phyloP scores from a whole-genome alignment of 768 basidiomycete genomes.

The Phaeotremella skinneri region DNA sequence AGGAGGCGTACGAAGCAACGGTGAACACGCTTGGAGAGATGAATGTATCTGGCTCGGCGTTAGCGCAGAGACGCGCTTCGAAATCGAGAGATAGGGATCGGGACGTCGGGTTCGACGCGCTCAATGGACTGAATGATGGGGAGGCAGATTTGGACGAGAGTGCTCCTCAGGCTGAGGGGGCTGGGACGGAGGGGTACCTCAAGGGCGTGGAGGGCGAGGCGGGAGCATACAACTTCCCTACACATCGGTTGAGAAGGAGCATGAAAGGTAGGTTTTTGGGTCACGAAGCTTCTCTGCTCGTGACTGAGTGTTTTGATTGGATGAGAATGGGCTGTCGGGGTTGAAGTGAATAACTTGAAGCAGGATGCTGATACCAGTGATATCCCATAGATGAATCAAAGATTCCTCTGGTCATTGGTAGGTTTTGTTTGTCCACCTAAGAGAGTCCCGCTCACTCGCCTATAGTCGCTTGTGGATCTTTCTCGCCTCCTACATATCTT shows the following conservation, averaged over 20 bases:
- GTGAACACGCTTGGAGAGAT: background rate
- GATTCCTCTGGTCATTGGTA: slow-evolving; percentile 75
- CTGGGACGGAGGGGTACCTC: slow-evolving; percentile 44
- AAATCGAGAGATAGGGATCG: slow-evolving; percentile 14
- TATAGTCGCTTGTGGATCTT: slow-evolving; percentile 88
- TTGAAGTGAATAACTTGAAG: background rate
- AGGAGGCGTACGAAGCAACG: background rate
- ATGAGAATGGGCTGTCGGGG: background rate
- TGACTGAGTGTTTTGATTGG: no score
- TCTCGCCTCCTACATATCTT: slow-evolving; percentile 96
- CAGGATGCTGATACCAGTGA: background rate
- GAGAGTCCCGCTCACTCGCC: background rate
- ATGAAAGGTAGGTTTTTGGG: slow-evolving; percentile 50
- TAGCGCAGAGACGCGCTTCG: background rate
- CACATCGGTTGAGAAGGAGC: slow-evolving; percentile 44
- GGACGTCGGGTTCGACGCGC: slow-evolving; percentile 38
- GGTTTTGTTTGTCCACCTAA: slow-evolving; percentile 6
- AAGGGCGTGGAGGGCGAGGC: slow-evolving; percentile 34
- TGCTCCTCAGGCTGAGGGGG: slow-evolving; percentile 43
- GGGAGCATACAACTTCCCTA: slow-evolving; percentile 52
- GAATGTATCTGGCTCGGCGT: background rate
- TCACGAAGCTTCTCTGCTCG: no score
- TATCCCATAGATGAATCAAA: slow-evolving; percentile 40
- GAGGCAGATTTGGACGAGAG: slow-evolving; percentile 51
- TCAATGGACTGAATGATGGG: slow-evolving; percentile 49